These are phyloP conservation scores for Sphaerosporella brunnea DNA, from an alignment of 495 filamentous ascomycete species.

Conservation along the genomic window DNA sequence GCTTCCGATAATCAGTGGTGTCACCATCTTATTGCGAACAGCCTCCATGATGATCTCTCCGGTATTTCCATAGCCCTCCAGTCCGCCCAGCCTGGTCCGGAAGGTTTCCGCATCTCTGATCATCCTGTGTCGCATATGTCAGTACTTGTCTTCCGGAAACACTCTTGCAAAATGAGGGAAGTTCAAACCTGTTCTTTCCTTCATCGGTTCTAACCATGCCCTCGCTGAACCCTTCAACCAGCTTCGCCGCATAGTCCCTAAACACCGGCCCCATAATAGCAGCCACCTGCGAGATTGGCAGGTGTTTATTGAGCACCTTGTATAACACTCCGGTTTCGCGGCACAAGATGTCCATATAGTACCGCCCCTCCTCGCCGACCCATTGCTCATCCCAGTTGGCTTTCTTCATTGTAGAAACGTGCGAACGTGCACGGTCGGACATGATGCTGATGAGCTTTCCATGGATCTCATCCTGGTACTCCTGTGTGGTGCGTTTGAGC, in stretches of 20 bases:
- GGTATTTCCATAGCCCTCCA: constrained; percentile 61
- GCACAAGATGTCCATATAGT: constrained; percentile 80
- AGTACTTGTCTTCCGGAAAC: too few relatives aligned
- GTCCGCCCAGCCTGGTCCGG: constrained; percentile 50
- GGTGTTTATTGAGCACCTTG: constrained; percentile 67
- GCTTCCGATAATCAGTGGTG: too few relatives aligned
- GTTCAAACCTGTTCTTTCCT: constrained; percentile 59
- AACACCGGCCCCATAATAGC: constrained; percentile 90
- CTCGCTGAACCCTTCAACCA: constrained; percentile 55
- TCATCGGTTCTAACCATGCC: constrained; percentile 45
- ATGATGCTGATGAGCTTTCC: constrained; percentile 96
- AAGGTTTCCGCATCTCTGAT: constrained; percentile 64
- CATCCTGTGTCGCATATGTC: too few relatives aligned
- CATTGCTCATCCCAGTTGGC: constrained; percentile 47
- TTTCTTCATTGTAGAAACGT: constrained; percentile 57
- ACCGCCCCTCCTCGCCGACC: constrained; percentile 30
- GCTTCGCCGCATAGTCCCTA: constrained; percentile 65
- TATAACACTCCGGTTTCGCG: constrained; percentile 82
- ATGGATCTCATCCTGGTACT: constrained; percentile 84
- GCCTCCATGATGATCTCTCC: constrained; percentile 49
- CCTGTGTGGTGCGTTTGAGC: constrained; percentile 69
- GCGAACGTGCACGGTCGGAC: constrained; percentile 54
- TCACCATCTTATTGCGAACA: constrained; percentile 42
- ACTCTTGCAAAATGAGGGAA: too few relatives aligned
- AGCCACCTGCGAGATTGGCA: constrained; percentile 56